These are phyloP conservation scores for Candida pseudoviswanathii DNA, from an alignment of 1,139 yeast species.

Conservation along the genomic window DNA sequence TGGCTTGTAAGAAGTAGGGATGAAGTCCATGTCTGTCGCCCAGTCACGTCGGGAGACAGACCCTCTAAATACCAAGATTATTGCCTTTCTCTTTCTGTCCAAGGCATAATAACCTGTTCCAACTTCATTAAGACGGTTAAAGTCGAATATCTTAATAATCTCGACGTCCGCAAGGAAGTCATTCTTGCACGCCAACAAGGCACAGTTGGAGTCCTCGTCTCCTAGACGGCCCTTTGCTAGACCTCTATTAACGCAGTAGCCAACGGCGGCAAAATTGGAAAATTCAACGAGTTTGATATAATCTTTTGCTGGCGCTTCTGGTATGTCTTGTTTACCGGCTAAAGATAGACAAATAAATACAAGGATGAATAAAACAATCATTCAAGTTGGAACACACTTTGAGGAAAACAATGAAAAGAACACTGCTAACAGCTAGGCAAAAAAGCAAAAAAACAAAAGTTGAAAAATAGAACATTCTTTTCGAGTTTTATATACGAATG, in stretches of 20 bases:
- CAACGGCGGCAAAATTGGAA: conserved; percentile 39
- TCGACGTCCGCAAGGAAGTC: conserved; percentile 26
- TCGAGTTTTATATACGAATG: not conserved
- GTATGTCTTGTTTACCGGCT: not conserved
- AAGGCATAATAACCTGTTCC: conserved; percentile 56
- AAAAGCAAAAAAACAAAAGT: not conserved
- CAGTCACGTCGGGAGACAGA: conserved; percentile 60
- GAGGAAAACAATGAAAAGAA: not conserved
- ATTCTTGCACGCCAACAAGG: conserved; percentile 23
- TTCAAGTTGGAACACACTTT: not conserved
- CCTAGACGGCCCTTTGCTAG: conserved; percentile 27
- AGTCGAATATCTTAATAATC: conserved; percentile 37
- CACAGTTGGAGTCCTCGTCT: conserved; percentile 23
- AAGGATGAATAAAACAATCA: conserved; percentile 6
- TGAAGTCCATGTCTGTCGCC: conserved; percentile 51
- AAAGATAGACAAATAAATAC: conserved; percentile 5
- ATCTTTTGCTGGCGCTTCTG: conserved; percentile 18
- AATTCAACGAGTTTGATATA: conserved; percentile 32
- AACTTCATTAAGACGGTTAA: conserved; percentile 44
- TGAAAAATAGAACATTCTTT: conserved; percentile 3
- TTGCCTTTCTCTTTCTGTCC: conserved; percentile 35
- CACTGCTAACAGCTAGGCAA: not conserved
- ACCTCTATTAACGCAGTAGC: conserved; percentile 42
- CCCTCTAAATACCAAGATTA: conserved; percentile 56
- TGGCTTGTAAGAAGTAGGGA: conserved; percentile 44